phyloP scores from a whole-genome alignment of 1,284 basidiomycete genomes.

The Fistulina hepatica region DNA sequence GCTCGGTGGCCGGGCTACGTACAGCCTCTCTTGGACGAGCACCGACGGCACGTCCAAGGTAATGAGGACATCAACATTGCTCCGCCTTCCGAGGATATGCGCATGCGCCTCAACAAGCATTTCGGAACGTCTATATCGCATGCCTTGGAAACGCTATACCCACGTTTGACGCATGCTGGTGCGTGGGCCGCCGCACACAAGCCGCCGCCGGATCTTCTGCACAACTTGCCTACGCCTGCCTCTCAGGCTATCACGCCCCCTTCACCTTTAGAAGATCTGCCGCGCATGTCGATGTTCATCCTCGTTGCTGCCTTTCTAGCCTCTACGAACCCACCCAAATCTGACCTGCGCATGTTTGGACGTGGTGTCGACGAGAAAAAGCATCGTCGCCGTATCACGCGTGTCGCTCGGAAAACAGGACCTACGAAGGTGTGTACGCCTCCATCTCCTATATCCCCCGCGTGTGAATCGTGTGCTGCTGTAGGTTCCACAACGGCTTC shows the following conservation, averaged over 20 bases:
- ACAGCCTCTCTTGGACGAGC: slow-evolving; percentile 50
- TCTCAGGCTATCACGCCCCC: neutral
- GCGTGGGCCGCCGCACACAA: slow-evolving; percentile 39
- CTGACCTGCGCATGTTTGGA: slow-evolving; percentile 76
- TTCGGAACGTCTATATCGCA: slow-evolving; percentile 49
- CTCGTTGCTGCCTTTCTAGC: slow-evolving; percentile 78
- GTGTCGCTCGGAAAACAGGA: slow-evolving; percentile 25
- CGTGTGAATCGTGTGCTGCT: neutral
- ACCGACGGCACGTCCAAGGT: slow-evolving; percentile 19
- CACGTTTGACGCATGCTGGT: slow-evolving; percentile 47
- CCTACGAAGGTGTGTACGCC: slow-evolving; percentile 37
- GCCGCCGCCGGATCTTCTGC: neutral
- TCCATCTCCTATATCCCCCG: neutral
- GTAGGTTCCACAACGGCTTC: slow-evolving; percentile 66
- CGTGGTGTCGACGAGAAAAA: slow-evolving; percentile 58
- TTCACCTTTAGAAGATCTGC: slow-evolving; percentile 30
- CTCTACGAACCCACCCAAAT: slow-evolving; percentile 76
- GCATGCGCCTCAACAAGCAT: slow-evolving; percentile 47
- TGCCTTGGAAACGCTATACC: slow-evolving; percentile 56
- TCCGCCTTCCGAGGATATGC: slow-evolving; percentile 41
- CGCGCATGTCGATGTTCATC: slow-evolving; percentile 62
- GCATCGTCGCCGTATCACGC: slow-evolving; percentile 32
- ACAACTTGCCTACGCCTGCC: too few relatives aligned
- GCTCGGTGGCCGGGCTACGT: slow-evolving; percentile 76
- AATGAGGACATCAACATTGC: slow-evolving; percentile 13